Conservation (phyloP, 371 early-diverging fungal species). For the Lichtheimia ornata region DNA sequence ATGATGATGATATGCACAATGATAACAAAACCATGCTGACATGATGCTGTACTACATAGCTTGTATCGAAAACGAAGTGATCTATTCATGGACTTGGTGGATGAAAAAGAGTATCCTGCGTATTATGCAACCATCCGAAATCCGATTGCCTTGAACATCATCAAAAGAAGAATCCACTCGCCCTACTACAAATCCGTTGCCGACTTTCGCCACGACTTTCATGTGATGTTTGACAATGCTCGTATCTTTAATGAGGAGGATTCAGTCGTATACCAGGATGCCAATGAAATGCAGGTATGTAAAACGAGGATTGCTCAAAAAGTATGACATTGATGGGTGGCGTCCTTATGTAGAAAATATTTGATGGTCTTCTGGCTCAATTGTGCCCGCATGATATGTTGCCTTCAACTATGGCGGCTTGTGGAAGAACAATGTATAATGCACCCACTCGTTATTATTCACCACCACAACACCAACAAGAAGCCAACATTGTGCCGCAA, state of each 20-base stretch:
- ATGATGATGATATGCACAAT: not conserved
- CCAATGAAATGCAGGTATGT: conserved; percentile 52
- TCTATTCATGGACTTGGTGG: conserved; percentile 77
- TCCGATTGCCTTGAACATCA: conserved; percentile 82
- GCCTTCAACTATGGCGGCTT: not conserved
- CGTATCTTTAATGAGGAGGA: conserved; percentile 78
- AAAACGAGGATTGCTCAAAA: not conserved
- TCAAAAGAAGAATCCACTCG: conserved; percentile 63
- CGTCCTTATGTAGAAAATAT: conserved; percentile 22
- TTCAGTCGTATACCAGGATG: conserved; percentile 79
- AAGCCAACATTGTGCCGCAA: too few relatives aligned
- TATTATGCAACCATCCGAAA: conserved; percentile 83
- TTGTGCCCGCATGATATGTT: conserved; percentile 4
- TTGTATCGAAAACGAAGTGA: conserved; percentile 59
- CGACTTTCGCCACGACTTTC: conserved; percentile 63
- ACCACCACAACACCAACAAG: too few relatives aligned
- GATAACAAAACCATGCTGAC: not conserved
- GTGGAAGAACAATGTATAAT: too few relatives aligned
- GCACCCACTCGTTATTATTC: too few relatives aligned
- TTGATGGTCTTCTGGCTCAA: not conserved
- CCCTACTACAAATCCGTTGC: conserved; percentile 51
- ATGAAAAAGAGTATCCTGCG: conserved; percentile 76
- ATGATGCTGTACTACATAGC: conserved; percentile 14
- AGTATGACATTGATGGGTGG: not conserved
- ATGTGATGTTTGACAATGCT: conserved; percentile 82